Conservation (phyloP, 345 rosid species). For the Euphorbia lathyris region DNA sequence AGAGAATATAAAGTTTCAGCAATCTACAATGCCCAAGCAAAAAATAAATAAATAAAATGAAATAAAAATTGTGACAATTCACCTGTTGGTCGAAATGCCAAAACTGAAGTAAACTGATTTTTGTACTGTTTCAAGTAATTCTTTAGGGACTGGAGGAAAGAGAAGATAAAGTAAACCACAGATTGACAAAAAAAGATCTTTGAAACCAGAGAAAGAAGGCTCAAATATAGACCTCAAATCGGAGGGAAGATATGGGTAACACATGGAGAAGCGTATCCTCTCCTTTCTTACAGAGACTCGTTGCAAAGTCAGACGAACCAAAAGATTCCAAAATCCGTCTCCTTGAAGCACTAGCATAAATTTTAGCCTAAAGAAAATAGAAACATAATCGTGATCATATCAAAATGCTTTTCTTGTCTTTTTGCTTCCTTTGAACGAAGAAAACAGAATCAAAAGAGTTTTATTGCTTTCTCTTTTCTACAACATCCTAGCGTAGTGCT, state of each 20-base stretch:
- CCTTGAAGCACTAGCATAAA: constrained; percentile 62
- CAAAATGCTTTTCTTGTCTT: background rate
- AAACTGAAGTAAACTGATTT: constrained; percentile 47
- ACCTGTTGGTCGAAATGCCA: constrained; percentile 87
- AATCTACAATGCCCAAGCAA: background rate
- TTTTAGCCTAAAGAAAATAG: constrained; percentile 44
- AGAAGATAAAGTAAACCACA: background rate
- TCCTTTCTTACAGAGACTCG: constrained; percentile 56
- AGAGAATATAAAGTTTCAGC: constrained; percentile 5
- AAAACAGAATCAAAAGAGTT: background rate
- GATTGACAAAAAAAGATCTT: background rate
- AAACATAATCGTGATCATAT: background rate
- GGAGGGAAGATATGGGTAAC: constrained; percentile 62
- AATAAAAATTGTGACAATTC: background rate
- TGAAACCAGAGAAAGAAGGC: constrained; percentile 1
- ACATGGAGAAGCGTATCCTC: constrained; percentile 67
- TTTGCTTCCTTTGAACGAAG: background rate
- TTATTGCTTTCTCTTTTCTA: background rate
- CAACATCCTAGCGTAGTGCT: background rate
- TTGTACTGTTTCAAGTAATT: constrained; percentile 47
- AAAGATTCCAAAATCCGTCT: constrained; percentile 58
- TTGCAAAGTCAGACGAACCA: constrained; percentile 62
- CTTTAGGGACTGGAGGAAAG: constrained; percentile 38
- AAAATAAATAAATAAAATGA: background rate
- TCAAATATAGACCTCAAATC: constrained; percentile 45